Evolutionary conservation across 306 rosid genomes (phyloP), one percentile per base, ranked within the genome.

Genomic region (Corylus avellana): DNA sequence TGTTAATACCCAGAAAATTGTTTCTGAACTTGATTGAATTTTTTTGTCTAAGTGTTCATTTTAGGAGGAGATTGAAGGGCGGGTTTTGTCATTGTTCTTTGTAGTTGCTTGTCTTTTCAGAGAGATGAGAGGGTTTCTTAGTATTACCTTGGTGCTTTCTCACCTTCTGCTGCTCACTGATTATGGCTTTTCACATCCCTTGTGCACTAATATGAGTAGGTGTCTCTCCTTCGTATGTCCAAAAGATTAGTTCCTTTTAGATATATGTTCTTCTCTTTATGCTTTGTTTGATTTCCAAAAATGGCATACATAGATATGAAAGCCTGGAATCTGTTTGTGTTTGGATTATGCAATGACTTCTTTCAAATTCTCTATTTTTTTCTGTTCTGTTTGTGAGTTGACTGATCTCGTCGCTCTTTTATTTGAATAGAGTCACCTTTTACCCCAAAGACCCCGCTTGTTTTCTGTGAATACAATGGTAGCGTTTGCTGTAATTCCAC

Each of bases 401-500:
- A 27, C 72, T 64, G 47, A 47, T 64, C 66, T 54, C 62, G 42
- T 70, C 25, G 12, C n/a, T 69, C 42, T 14, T 32, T 47, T 11
- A 57, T 72, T 79, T 77, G 27, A 78, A 47, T 55, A 81, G 88
- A 77, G 16, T 71, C 85, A 47, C 85, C 88, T 42, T 75, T 85
- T 49, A 66, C 20, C 12, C 70, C 83, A 25, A 63, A 61, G 59
- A 42, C 73, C 6, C 49, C 66, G n/a, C 86, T 85, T 47, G 59
- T 64, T 58, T 85, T 85, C 81, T 85, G 88, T 58, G 76, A 67
- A 58, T 85, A 85, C 81, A 75, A 82, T 63, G 88, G 81, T 4
- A 81, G 86, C 51, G 84, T 66, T 75, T 85, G 88, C 25, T 85
- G 88, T 20, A 82, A 75, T 62, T 81, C 85, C n/a, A 72, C 79